Conservation (phyloP, 169 alveolate species). For the Cryptosporidium viatorum region DNA sequence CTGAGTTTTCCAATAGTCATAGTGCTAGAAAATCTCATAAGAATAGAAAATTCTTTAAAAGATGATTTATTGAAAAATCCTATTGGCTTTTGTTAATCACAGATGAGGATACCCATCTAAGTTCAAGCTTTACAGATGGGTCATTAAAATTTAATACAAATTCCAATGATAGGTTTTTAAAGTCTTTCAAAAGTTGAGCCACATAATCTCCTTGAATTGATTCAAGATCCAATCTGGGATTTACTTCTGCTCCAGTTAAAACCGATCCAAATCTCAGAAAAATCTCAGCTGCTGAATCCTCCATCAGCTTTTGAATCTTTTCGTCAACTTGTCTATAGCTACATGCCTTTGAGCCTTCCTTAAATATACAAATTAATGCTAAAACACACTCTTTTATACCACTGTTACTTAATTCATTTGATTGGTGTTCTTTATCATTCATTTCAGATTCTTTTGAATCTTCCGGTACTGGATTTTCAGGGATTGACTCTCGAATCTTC, state of each 20-base stretch:
- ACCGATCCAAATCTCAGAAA: neutral
- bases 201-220: neutral
- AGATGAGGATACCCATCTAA: constrained; percentile 32
- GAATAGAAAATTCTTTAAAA: neutral
- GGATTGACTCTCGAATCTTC: neutral
- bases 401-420: neutral
- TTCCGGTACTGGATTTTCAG: neutral
- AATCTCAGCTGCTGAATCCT: constrained; percentile 15
- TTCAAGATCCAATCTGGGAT: neutral
- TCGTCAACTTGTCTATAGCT: constrained; percentile 1
- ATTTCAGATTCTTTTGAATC: neutral
- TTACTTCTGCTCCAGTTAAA: neutral
- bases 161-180: neutral
- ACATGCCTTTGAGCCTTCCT: neutral
- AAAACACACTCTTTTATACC: neutral
- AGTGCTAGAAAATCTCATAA: neutral
- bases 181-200: neutral
- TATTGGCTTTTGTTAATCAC: neutral
- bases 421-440: neutral
- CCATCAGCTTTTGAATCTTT: neutral
- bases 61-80: neutral
- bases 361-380: neutral
- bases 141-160: neutral
- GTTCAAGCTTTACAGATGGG: neutral
- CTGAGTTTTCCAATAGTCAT: neutral